A percentile compares a stretch with the other conserved stretches of the same genome.
Evolutionary conservation across 176 grass and related monocot species (phyloP).

Genomic region (Avena insularis): DNA sequence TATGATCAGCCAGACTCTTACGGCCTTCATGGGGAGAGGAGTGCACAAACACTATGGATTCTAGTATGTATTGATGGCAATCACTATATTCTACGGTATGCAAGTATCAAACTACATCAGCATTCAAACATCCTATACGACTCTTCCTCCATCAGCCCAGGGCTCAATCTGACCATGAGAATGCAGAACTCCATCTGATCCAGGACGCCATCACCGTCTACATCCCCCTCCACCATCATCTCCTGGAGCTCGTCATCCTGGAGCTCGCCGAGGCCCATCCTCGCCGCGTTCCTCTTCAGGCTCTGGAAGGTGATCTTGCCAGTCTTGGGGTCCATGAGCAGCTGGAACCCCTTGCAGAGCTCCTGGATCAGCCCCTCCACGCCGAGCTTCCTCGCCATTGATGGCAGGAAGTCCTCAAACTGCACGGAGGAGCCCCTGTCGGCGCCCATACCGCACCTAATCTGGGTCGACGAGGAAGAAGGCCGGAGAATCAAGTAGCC

Average conservation of each 20-base stretch:
- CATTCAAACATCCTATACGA: slow-evolving; percentile 37
- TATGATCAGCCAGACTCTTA: background rate
- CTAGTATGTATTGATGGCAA: background rate
- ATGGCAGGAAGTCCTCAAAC: slow-evolving; percentile 80
- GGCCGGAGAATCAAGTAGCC: background rate
- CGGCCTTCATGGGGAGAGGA: background rate
- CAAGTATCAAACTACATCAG: slow-evolving; percentile 31
- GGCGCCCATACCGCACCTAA: background rate
- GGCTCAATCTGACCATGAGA: slow-evolving; percentile 90
- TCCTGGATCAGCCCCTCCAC: slow-evolving; percentile 76
- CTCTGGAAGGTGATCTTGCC: slow-evolving; percentile 84
- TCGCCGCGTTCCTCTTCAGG: slow-evolving; percentile 62
- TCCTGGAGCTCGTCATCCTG: slow-evolving; percentile 59
- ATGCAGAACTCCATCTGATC: slow-evolving; percentile 92
- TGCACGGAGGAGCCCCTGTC: slow-evolving; percentile 29
- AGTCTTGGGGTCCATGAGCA: slow-evolving; percentile 73
- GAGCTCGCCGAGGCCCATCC: slow-evolving; percentile 62
- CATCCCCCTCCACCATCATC: slow-evolving; percentile 81
- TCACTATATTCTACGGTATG: slow-evolving; percentile 30
- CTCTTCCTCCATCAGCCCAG: slow-evolving; percentile 68
- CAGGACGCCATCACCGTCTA: slow-evolving; percentile 71
- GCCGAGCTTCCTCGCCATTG: slow-evolving; percentile 79
- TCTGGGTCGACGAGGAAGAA: background rate
- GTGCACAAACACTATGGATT: background rate
- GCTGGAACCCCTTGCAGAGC: slow-evolving; percentile 92